Base-by-base conservation (phyloP, 805 yeast genomes). In the Brettanomyces custersianus region DNA sequence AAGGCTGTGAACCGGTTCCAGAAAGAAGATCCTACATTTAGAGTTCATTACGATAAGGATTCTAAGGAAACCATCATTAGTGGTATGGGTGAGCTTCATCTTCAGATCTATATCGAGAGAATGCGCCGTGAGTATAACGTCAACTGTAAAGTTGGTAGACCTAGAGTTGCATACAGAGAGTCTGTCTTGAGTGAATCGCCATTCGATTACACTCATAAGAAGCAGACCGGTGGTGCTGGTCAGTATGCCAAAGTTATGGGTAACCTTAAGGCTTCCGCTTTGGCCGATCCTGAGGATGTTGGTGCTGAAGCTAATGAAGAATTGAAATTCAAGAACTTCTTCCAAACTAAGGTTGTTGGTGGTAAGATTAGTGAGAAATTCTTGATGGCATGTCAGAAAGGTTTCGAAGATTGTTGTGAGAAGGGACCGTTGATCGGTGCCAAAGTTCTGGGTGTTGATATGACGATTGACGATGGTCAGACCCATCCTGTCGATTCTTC, bases 221-320 rank as follows among this genome's bases (percentile, higher is more conserved):
- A 87, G 59, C 99, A 92, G 68, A 74, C 90, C 55, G 99, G 99
- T 62, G 99, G 99, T 74, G 94, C 97, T 46, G 99, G 99, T 65
- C 99, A 92, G 70, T 92, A 78, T 57, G 98, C 95, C 62, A 80
- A 88, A 66, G 96, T 90, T 54, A 81, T 87, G 61, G 97, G 99
- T 57, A 72, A 68, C 39, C 59, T 88, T 63, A 62, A 53, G 35
- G 56, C 63, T 20, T 49, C 59, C 23, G 31, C 68, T 5, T 77
- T 87, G 37, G 55, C 73, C 33, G 82, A 72, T 35, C 77, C 74
- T 33, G 62, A 57, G 15, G 57, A 52, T 7, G 36, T 57, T 29
- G 52, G 52, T 29, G 47, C 48, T 18, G 36, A 47, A 21, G 37
- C 44, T n/a, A 54, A 52, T 36, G 60, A 55, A 38, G 59, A 53